Evolutionary conservation across 768 basidiomycete genomes (phyloP).

Genomic region (Fibroporia radiculosa): DNA sequence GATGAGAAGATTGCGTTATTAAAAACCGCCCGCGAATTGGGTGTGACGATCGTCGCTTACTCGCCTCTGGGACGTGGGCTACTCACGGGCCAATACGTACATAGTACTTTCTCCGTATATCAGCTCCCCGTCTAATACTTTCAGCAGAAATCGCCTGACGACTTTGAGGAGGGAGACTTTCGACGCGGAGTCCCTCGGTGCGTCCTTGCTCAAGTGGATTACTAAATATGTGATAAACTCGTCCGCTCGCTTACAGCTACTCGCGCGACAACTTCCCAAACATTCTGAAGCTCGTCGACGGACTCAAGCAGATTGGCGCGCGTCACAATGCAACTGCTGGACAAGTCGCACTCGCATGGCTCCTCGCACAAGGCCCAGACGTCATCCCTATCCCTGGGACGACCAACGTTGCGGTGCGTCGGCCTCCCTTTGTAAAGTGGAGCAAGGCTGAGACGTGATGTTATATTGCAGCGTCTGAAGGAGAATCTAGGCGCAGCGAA

Average conservation of each 20-base stretch:
- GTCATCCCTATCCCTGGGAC: constrained; percentile 25
- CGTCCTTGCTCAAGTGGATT: too few relatives aligned
- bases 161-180: constrained; percentile 23
- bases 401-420: constrained; percentile 11
- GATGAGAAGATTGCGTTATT: constrained; percentile 31
- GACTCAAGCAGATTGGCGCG: constrained; percentile 14
- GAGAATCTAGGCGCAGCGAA: constrained; percentile 17
- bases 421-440: background rate
- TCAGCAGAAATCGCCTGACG: constrained; percentile 21
- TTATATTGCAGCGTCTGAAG: constrained; percentile 14
- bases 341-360: constrained; percentile 26
- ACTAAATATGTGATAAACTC: background rate
- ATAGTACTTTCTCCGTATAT: background rate
- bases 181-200: constrained; percentile 16
- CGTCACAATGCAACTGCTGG: constrained; percentile 20
- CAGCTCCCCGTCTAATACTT: background rate
- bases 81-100: constrained; percentile 20
- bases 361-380: constrained; percentile 22
- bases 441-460: background rate
- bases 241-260: constrained; percentile 9
- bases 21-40: constrained; percentile 33
- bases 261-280: constrained; percentile 24
- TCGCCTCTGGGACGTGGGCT: constrained; percentile 27
- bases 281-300: constrained; percentile 23
- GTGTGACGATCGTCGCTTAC: constrained; percentile 39